Evolutionary conservation across 83 land plant genomes (phyloP), one percentile per base, ranked within the genome.

Genomic region (Picea abies): DNA sequence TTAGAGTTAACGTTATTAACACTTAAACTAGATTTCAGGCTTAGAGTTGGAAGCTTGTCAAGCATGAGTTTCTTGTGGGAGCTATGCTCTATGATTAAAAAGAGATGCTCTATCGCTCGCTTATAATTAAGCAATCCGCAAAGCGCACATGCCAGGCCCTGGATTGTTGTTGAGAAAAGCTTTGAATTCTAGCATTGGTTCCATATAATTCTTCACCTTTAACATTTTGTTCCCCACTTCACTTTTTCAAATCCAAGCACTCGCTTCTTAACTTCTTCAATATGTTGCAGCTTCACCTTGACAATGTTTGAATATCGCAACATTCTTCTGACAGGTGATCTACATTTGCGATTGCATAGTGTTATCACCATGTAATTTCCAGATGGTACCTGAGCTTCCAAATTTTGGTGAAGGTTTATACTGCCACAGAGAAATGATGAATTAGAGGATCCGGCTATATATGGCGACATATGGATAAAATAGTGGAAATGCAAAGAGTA

Each of bases 231-330:
- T 72, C 10, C 87, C 87, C 52, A n/a, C 47, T 68, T 47, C 35
- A 63, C 3, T 4, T 41, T 11, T 11, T 85, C 60, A 58, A 66
- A 75, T 2, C 80, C 86, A 37, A 41, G 23, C n/a, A 85, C 63
- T 10, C 86, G 10, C 80, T 64, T 75, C 80, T 85, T 85, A 23
- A 85, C 87, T 64, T 77, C 75, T 76, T 85, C 87, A 39, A 85
- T 41, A 44, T 78, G 81, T 5, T 64, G 41, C 11, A 85, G 41
- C 68, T 52, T 85, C 15, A 12, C 22, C 70, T 29, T 29, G 29
- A 29, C 29, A 29, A 29, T 29, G 29, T 29, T 29, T 0, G 29
- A 29, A 29, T 29, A 85, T 2, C 87, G 80, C 32, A 72, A 60
- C 17, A 85, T 72, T 56, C 70, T 61, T 80, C 87, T n/a, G 5